These are phyloP conservation scores for Didymella exigua DNA, from an alignment of 2,329 filamentous ascomycete species.

Conservation along the genomic window DNA sequence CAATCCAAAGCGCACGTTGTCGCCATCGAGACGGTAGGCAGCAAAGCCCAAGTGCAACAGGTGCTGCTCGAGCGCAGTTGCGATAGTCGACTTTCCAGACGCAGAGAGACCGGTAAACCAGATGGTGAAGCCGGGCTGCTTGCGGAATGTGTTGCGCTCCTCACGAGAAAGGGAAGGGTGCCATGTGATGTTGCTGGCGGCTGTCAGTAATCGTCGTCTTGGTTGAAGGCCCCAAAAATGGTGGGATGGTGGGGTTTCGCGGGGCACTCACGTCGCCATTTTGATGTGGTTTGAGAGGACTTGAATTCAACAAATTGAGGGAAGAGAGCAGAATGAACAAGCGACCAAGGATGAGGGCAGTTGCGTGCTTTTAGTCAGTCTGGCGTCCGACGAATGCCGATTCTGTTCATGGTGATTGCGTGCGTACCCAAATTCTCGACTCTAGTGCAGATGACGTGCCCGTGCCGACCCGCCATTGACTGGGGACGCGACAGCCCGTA, in stretches of 20 bases:
- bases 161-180: slow-evolving; percentile 78
- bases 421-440: slow-evolving; percentile 15
- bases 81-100: slow-evolving; percentile 96
- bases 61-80: slow-evolving; percentile 95
- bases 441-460: slow-evolving; percentile 20
- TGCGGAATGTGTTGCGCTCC: slow-evolving; percentile 75
- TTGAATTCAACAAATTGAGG: neutral
- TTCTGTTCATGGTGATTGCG: slow-evolving; percentile 12
- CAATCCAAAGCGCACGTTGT: slow-evolving; percentile 97
- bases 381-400: slow-evolving; percentile 10
- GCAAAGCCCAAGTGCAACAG: slow-evolving; percentile 82
- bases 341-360: neutral
- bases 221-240: neutral
- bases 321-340: neutral
- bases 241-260: slow-evolving; percentile 33
- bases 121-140: slow-evolving; percentile 90
- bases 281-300: neutral
- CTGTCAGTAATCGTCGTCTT: slow-evolving; percentile 7
- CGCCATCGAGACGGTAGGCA: slow-evolving; percentile 93
- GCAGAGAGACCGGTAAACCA: slow-evolving; percentile 98
- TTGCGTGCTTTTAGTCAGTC: slow-evolving; percentile 2
- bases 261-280: slow-evolving; percentile 47
- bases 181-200: slow-evolving; percentile 83
- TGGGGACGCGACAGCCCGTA: slow-evolving; percentile 14
- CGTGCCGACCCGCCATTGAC: slow-evolving; percentile 16